Conservation (phyloP, 202 grass and related monocot genomes). For the Schoenoplectus triqueter region DNA sequence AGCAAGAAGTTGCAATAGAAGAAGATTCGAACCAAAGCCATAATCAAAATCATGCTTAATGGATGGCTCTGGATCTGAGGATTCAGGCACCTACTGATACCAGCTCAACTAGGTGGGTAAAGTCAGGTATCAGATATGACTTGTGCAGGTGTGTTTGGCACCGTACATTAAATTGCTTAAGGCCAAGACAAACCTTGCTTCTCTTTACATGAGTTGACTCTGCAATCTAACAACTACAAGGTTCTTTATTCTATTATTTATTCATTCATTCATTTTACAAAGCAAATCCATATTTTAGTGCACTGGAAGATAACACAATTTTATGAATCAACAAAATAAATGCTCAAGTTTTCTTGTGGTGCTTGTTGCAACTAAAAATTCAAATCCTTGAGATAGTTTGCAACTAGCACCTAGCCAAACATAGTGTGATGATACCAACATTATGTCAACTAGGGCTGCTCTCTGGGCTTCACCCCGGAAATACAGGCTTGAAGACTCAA, state of each 20-base stretch:
- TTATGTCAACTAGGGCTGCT: neutral
- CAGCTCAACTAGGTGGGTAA: neutral
- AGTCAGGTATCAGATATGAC: neutral
- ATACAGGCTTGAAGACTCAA: no score
- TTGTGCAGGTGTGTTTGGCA: neutral
- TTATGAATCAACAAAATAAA: neutral
- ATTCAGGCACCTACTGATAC: neutral
- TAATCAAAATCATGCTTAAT: neutral
- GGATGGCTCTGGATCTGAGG: neutral
- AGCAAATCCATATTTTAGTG: constrained; percentile 12
- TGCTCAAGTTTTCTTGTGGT: neutral
- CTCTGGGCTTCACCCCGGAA: no score
- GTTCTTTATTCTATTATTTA: no score
- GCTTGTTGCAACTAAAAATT: neutral
- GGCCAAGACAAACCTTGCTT: neutral
- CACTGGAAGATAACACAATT: neutral
- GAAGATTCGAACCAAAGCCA: neutral
- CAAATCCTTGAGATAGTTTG: neutral
- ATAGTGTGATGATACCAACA: neutral
- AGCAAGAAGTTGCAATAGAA: neutral
- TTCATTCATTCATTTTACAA: neutral
- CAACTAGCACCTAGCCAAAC: neutral
- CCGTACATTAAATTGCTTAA: neutral
- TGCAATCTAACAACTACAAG: no score
- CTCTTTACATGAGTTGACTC: no score